Percentiles rank a stretch among this genome's conserved stretches.
Evolutionary conservation across 148 eudicot genomes (phyloP).

Genomic region (Chenopodium quinoa): DNA sequence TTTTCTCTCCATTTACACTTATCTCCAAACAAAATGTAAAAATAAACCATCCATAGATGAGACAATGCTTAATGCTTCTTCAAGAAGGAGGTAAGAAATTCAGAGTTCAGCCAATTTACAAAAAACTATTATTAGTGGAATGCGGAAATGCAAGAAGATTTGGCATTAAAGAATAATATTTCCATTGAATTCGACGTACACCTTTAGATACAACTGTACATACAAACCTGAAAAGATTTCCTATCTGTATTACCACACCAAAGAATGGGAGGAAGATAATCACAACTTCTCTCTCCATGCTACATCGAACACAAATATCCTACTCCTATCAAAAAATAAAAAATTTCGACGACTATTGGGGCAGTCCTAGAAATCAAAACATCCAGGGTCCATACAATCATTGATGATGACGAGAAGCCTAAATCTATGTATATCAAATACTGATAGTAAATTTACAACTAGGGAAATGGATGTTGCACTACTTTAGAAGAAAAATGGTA

Average conservation of each 20-base stretch:
- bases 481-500: not conserved
- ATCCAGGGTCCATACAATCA: not conserved
- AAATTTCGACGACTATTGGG: not conserved
- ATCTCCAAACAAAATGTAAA: too few species aligned
- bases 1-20: too few species aligned
- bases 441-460: conserved; percentile 22
- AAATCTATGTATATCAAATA: conserved; percentile 2
- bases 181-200: not conserved
- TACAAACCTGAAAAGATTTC: not conserved
- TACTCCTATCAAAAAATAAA: conserved; percentile 10
- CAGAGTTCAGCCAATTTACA: not conserved
- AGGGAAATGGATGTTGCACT: conserved; percentile 28
- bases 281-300: not conserved
- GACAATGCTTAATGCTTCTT: not conserved
- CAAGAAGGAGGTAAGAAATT: too few species aligned
- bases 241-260: not conserved
- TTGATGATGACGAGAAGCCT: not conserved
- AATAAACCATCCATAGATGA: not conserved
- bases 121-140: too few species aligned
- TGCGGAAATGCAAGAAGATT: not conserved
- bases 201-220: not conserved
- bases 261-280: not conserved
- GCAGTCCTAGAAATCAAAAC: not conserved
- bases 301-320: not conserved
- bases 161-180: not conserved